Evolutionary conservation across 1,139 yeast genomes (phyloP).

Genomic region (Hanseniaspora gamundiae): DNA sequence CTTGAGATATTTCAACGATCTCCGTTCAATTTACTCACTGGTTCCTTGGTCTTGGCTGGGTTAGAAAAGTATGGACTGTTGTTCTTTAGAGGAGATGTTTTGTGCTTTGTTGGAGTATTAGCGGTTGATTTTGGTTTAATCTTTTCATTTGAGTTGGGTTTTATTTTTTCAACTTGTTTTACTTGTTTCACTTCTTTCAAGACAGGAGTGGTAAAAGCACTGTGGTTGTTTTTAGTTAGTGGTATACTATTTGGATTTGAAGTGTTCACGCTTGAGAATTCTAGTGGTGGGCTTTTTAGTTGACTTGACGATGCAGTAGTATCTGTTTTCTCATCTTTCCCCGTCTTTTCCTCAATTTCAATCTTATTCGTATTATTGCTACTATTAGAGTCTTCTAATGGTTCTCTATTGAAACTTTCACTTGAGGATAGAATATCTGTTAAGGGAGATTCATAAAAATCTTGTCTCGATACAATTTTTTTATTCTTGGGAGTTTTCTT

Average conservation of each 20-base stretch:
- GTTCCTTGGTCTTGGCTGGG: background rate
- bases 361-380: too few relatives aligned
- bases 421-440: constrained; percentile 8
- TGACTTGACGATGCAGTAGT: background rate
- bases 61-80: too few relatives aligned
- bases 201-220: constrained; percentile 10
- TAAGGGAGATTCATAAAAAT: constrained; percentile 9
- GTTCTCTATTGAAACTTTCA: constrained; percentile 8
- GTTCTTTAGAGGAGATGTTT: too few relatives aligned
- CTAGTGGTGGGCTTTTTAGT: background rate
- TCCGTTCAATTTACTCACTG: background rate
- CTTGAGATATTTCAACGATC: constrained; percentile 9
- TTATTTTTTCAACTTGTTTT: too few relatives aligned
- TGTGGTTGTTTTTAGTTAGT: constrained; percentile 11
- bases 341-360: background rate
- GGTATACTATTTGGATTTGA: constrained; percentile 10
- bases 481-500: background rate
- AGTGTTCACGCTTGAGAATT: constrained; percentile 3
- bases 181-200: constrained; percentile 10
- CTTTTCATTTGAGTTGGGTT: too few relatives aligned
- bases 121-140: constrained; percentile 3
- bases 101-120: too few relatives aligned
- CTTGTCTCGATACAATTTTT: background rate
- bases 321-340: background rate
- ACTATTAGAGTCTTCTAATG: background rate